Conservation (phyloP, 164 flowering plant species). For the Chimonanthus salicifolius region DNA sequence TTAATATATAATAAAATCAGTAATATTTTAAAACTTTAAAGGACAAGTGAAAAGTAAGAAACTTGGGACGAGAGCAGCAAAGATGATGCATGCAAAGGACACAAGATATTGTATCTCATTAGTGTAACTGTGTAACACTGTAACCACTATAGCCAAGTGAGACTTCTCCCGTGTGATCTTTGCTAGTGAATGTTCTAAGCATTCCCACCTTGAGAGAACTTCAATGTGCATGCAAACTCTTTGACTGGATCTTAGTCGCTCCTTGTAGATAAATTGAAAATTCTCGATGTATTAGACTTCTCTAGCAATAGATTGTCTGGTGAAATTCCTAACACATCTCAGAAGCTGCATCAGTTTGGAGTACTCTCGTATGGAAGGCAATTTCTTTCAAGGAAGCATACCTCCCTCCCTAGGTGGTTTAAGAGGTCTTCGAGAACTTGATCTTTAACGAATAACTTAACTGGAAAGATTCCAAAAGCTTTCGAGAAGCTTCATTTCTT, state of each 20-base stretch:
- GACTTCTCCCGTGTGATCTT: no score
- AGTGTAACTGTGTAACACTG: no score
- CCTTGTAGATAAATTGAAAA: conserved; percentile 18
- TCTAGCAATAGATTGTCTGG: conserved; percentile 28
- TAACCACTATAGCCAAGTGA: no score
- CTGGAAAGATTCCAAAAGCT: conserved; percentile 21
- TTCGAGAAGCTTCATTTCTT: conserved; percentile 8
- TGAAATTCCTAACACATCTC: conserved; percentile 18
- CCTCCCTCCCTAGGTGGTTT: conserved; percentile 17
- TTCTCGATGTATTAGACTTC: conserved; percentile 6
- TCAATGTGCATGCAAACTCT: conserved; percentile 6
- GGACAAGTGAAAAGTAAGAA: no score
- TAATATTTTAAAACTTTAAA: no score
- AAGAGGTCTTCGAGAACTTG: conserved; percentile 9
- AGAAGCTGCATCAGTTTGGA: conserved; percentile 14
- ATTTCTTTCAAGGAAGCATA: conserved; percentile 24
- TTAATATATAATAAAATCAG: no score
- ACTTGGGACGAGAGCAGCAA: no score
- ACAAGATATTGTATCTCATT: no score
- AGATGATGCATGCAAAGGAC: no score
- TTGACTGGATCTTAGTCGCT: conserved; percentile 17
- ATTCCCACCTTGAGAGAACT: not conserved
- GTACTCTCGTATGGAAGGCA: conserved; percentile 12
- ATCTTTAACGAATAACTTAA: conserved; percentile 29
- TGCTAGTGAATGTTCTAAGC: not conserved